phyloP scores from a whole-genome alignment of 805 yeast genomes.

The Saturnispora kantuleensis region DNA sequence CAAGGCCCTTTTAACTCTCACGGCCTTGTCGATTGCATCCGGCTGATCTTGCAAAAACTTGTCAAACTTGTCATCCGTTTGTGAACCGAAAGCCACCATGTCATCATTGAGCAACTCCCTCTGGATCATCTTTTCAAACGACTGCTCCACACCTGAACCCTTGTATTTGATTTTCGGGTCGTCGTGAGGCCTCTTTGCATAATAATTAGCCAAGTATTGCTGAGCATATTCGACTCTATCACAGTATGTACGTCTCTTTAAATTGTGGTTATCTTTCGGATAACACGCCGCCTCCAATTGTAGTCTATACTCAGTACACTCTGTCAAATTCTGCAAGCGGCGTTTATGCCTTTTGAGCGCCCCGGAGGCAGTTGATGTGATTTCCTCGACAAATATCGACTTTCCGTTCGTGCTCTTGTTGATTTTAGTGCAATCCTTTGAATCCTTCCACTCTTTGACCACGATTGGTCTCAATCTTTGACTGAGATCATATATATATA shows the following conservation, averaged over 20 bases:
- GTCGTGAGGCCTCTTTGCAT: constrained; percentile 8
- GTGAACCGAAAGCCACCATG: background rate
- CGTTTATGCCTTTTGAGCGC: constrained; percentile 21
- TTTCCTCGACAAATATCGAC: constrained; percentile 72
- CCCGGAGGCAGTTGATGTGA: constrained; percentile 15
- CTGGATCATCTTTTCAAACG: constrained; percentile 3
- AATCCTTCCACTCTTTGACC: constrained; percentile 63
- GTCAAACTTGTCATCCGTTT: background rate
- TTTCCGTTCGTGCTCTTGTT: constrained; percentile 60
- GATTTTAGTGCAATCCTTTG: constrained; percentile 46
- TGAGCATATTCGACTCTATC: constrained; percentile 18
- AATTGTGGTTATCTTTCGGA: constrained; percentile 1
- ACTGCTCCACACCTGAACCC: constrained; percentile 3
- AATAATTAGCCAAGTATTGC: constrained; percentile 17
- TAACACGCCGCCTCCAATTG: constrained; percentile 23
- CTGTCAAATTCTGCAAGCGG: constrained; percentile 24
- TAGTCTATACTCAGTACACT: constrained; percentile 25
- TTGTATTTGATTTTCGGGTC: constrained; percentile 5
- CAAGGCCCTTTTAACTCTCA: background rate
- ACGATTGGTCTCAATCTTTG: constrained; percentile 75
- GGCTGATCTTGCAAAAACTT: constrained; percentile 2
- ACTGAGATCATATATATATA: constrained; percentile 71
- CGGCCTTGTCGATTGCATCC: constrained; percentile 5
- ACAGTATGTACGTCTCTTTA: constrained; percentile 12
- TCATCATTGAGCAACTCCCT: background rate